Evolutionary conservation across 2,329 filamentous ascomycete genomes (phyloP).

Genomic region (Monosporascus sp.): DNA sequence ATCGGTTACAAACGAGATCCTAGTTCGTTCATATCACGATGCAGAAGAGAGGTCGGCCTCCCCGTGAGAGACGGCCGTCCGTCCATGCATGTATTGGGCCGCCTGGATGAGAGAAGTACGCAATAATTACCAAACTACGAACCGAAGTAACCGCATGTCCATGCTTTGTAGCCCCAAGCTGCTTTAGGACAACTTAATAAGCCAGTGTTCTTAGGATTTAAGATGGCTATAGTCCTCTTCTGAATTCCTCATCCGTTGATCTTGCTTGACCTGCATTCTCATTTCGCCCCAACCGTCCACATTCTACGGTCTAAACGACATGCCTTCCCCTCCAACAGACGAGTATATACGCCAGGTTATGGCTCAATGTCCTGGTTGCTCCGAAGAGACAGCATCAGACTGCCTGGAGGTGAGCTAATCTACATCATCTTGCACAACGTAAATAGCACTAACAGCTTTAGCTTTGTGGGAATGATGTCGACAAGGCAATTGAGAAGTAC

Average conservation of each 20-base stretch:
- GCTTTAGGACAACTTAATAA: background rate
- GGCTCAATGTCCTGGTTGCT: slow-evolving; percentile 1
- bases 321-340: background rate
- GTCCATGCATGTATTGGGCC: background rate
- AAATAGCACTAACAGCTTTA: slow-evolving; percentile 1
- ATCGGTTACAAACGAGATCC: background rate
- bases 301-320: background rate
- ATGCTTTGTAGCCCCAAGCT: too few species aligned
- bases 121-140: too few species aligned
- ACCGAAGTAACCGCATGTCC: too few species aligned
- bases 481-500: slow-evolving; percentile 3
- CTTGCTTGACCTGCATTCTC: background rate
- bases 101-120: too few species aligned
- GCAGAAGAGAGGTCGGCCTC: background rate
- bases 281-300: background rate
- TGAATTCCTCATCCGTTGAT: background rate
- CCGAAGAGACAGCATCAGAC: slow-evolving; percentile 2
- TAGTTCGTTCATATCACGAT: background rate
- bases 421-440: background rate
- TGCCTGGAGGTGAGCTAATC: slow-evolving; percentile 4
- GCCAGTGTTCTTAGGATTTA: background rate
- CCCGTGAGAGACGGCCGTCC: background rate
- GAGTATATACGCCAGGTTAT: slow-evolving; percentile 1
- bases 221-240: background rate
- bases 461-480: slow-evolving; percentile 6